Conservation (phyloP, 805 yeast species). For the Grigorovia transvaalensis region DNA sequence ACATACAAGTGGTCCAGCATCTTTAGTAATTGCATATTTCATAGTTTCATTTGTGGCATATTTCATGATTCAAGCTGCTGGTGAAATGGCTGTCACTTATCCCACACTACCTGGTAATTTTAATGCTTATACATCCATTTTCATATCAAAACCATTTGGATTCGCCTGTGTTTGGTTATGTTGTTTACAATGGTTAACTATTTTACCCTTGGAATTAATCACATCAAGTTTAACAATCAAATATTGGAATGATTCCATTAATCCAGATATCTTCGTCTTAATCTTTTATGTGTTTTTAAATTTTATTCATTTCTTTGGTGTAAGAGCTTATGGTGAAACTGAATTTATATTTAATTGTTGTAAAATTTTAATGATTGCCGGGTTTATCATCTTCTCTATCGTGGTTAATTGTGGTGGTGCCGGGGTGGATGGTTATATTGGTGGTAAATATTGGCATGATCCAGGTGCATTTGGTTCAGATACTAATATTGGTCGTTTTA, state of each 20-base stretch:
- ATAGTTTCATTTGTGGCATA: constrained; percentile 50
- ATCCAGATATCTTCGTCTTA: constrained; percentile 47
- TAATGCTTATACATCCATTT: constrained; percentile 31
- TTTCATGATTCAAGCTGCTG: constrained; percentile 45
- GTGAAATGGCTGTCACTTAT: constrained; percentile 33
- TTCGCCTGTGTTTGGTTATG: constrained; percentile 67
- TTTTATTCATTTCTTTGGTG: constrained; percentile 48
- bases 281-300: constrained; percentile 44
- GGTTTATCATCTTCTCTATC: constrained; percentile 48
- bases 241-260: constrained; percentile 38
- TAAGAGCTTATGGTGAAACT: constrained; percentile 60
- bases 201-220: constrained; percentile 55
- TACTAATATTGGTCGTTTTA: constrained; percentile 34
- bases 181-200: constrained; percentile 51
- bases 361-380: constrained; percentile 47
- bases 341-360: constrained; percentile 47
- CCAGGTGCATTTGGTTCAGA: constrained; percentile 40
- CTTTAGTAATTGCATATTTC: constrained; percentile 42
- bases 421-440: constrained; percentile 43
- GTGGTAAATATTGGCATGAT: constrained; percentile 47
- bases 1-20: constrained; percentile 36
- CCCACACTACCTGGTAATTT: constrained; percentile 33
- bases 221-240: constrained; percentile 46
- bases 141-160: constrained; percentile 58
- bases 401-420: constrained; percentile 53